phyloP scores from a whole-genome alignment of 176 grass and related monocot genomes.

The Hordeum vulgare region MorexV3_pseudomolecules_assembly NC_058520.1:599673014-599673513 shows the following conservation, averaged over 20 bases:
- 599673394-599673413: background rate
- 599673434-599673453: background rate
- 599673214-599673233: background rate
- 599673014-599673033: constrained; percentile 70
- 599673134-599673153: constrained; percentile 6
- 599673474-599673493: background rate
- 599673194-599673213: background rate
- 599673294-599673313: background rate
- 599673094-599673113: constrained; percentile 31
- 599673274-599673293: background rate
- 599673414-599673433: background rate
- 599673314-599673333: background rate
- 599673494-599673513: background rate
- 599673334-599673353: background rate
- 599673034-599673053: constrained; percentile 58
- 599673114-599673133: constrained; percentile 87
- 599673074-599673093: constrained; percentile 81
- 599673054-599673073: constrained; percentile 77
- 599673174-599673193: background rate
- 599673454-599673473: background rate
- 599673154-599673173: no score
- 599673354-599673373: background rate
- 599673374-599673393: background rate
- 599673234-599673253: background rate
- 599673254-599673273: background rate